A percentile compares a stretch with the other conserved stretches of the same genome.
These are phyloP conservation scores for Talaromyces islandicus DNA, from an alignment of 2,329 filamentous ascomycete species.

Conservation along the genomic window DNA sequence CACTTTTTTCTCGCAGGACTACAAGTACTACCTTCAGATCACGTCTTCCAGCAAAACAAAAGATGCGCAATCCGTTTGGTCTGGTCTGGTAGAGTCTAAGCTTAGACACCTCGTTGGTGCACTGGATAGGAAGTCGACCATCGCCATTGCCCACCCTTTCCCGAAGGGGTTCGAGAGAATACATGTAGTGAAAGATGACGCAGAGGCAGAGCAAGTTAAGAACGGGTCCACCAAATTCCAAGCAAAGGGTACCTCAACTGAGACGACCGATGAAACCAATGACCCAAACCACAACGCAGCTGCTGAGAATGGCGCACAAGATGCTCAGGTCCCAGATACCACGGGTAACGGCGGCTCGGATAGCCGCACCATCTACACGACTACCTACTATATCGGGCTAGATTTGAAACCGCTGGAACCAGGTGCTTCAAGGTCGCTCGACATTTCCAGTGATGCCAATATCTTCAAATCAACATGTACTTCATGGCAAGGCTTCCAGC, in stretches of 20 bases:
- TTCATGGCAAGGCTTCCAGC: conserved; percentile 67
- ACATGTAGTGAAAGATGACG: conserved; percentile 61
- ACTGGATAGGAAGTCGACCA: conserved; percentile 72
- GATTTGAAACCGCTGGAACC: conserved; percentile 66
- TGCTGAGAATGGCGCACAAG: conserved; percentile 39
- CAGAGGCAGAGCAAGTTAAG: conserved; percentile 57
- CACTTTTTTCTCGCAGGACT: conserved; percentile 85
- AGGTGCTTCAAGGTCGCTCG: conserved; percentile 50
- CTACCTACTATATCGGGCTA: conserved; percentile 90
- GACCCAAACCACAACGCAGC: conserved; percentile 46
- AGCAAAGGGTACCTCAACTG: conserved; percentile 46
- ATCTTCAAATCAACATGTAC: conserved; percentile 82
- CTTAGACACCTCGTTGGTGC: conserved; percentile 77
- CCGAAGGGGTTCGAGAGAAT: conserved; percentile 85
- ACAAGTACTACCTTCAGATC: conserved; percentile 93
- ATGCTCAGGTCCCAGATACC: conserved; percentile 32
- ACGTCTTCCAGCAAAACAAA: conserved; percentile 76
- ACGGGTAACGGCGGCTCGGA: conserved; percentile 27
- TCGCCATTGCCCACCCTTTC: conserved; percentile 82
- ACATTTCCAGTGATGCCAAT: conserved; percentile 67
- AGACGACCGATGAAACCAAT: conserved; percentile 47
- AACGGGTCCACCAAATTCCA: conserved; percentile 58
- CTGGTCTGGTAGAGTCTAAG: conserved; percentile 89
- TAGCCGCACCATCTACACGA: conserved; percentile 65
- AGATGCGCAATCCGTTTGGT: conserved; percentile 81